phyloP scores from a whole-genome alignment of 805 yeast species.

The Candida wancherniae region DNA sequence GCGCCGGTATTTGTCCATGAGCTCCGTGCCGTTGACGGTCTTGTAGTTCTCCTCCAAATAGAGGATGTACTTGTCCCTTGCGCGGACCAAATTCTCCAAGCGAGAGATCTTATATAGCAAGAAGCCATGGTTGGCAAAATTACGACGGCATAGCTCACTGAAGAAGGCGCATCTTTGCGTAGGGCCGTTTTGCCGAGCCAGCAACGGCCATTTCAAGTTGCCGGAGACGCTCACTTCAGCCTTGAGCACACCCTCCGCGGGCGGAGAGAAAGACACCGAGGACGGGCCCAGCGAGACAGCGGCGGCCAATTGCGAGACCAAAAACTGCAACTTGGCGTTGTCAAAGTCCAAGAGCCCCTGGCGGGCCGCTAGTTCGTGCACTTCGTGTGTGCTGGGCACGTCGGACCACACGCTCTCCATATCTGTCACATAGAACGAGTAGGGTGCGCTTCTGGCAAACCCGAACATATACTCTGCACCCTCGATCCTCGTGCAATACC shows the following conservation, averaged over 20 bases:
- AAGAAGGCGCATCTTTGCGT: conserved; percentile 14
- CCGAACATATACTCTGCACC: conserved; percentile 11
- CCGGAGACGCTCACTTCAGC: conserved; percentile 6
- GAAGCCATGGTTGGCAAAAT: conserved; percentile 19
- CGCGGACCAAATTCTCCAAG: conserved; percentile 19
- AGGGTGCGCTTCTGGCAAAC: conserved; percentile 14
- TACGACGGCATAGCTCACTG: conserved; percentile 19
- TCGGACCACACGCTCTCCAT: conserved; percentile 26
- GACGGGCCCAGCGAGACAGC: conserved; percentile 1
- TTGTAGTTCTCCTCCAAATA: conserved; percentile 33
- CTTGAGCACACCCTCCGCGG: conserved; percentile 1
- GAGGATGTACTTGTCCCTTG: conserved; percentile 29
- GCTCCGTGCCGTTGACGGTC: conserved; percentile 30
- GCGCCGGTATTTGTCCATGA: conserved; percentile 24
- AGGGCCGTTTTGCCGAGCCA: conserved; percentile 8
- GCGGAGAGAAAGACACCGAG: conserved; percentile 1
- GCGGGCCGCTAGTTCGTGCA: conserved; percentile 17
- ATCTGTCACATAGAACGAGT: conserved; percentile 24
- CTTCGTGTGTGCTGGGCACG: conserved; percentile 10
- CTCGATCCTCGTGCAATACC: conserved; percentile 8
- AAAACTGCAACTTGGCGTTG: conserved; percentile 11
- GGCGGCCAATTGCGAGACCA: conserved; percentile 14
- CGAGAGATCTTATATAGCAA: conserved; percentile 16
- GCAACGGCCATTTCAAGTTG: conserved; percentile 22
- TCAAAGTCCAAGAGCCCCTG: conserved; percentile 27